Percentiles rank a stretch among this genome's conserved stretches.
These are phyloP conservation scores for Plectranthus barbatus DNA, from an alignment of 257 asterid species.

Conservation along the genomic window DNA sequence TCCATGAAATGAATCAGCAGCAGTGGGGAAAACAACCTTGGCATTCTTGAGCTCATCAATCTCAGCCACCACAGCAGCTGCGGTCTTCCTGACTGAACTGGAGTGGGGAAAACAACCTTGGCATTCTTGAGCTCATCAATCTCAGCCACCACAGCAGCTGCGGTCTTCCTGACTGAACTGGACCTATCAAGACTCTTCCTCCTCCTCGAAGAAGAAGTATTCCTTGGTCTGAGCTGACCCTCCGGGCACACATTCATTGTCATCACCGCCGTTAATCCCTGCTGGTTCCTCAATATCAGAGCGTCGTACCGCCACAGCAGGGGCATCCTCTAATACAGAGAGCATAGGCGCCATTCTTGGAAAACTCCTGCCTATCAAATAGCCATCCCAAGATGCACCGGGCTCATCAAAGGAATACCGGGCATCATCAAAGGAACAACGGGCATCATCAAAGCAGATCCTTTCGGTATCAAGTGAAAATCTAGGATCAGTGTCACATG, in stretches of 20 bases:
- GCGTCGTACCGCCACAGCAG: slow-evolving; percentile 34
- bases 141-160: slow-evolving; percentile 79
- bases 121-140: slow-evolving; percentile 68
- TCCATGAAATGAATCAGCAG: slow-evolving; percentile 38
- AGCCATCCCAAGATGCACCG: slow-evolving; percentile 84
- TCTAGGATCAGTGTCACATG: slow-evolving; percentile 76
- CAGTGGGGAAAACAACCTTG: slow-evolving; percentile 39
- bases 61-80: slow-evolving; percentile 79
- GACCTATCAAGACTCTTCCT: slow-evolving; percentile 95
- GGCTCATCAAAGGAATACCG: slow-evolving; percentile 83
- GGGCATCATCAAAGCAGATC: slow-evolving; percentile 69
- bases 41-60: slow-evolving; percentile 65
- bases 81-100: no score
- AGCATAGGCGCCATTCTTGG: slow-evolving; percentile 73
- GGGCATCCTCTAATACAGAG: slow-evolving; percentile 69
- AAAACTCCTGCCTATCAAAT: slow-evolving; percentile 52
- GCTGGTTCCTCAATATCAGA: slow-evolving; percentile 54
- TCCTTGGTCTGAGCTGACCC: slow-evolving; percentile 74
- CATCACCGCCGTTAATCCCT: slow-evolving; percentile 14
- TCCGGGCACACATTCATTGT: slow-evolving; percentile 51
- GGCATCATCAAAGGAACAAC: slow-evolving; percentile 77
- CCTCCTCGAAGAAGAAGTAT: slow-evolving; percentile 61
- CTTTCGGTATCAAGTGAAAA: slow-evolving; percentile 81
- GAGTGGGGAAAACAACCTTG: slow-evolving; percentile 46
- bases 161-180: slow-evolving; percentile 68